Base-by-base conservation (phyloP, 2,329 filamentous ascomycete species). In the Thermothelomyces thermophilus region DNA sequence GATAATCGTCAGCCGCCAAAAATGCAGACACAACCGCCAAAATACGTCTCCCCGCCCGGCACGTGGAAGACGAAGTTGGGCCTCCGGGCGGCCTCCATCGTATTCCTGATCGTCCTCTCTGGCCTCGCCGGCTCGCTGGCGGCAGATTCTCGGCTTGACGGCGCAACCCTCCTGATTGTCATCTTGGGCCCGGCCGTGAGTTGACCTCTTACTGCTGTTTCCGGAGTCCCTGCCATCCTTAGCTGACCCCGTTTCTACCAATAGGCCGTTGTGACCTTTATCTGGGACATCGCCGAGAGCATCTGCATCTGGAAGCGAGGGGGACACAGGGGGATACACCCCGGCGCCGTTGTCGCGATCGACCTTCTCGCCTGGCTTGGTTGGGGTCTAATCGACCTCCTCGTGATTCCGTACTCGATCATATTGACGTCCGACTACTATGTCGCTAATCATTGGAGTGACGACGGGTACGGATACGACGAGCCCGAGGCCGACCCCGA, bases 241-340 rank as follows among this genome's bases (percentile, higher is more conserved):
- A 39, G 22, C 37, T 48, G 13, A 48, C 46, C 10, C 10, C 5
- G 14, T 14, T 13, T 11, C 14, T n/a, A 5, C 26, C 6, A 2
- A 16, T 24, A 55, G 44, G 6, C 48, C 13, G 8, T 34, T 19
- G 33, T 37, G 13, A 20, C 37, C 5, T 48, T 52, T 13, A 19
- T 36, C 28, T 56, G 52, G 52, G 24, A 31, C 33, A 5, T 53
- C 33, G 44, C 50, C 33, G 54, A 56, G n/a, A 34, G 31, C 16
- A 10, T 49, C 17, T 52, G 44, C 26, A 49, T 56, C 10, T 36
- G 36, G 9, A 37, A 33, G 14, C 52, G 54, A 11, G 36, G 31
- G 16, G 53, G 56, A 2, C 49, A 52, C 22, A 55, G 56, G 6
- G 56, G 57, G 14, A 66, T 64, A 42, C 62, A 64, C 35, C 64